Base-by-base conservation (phyloP, 257 asterid genomes). In the Mentha longifolia region DNA sequence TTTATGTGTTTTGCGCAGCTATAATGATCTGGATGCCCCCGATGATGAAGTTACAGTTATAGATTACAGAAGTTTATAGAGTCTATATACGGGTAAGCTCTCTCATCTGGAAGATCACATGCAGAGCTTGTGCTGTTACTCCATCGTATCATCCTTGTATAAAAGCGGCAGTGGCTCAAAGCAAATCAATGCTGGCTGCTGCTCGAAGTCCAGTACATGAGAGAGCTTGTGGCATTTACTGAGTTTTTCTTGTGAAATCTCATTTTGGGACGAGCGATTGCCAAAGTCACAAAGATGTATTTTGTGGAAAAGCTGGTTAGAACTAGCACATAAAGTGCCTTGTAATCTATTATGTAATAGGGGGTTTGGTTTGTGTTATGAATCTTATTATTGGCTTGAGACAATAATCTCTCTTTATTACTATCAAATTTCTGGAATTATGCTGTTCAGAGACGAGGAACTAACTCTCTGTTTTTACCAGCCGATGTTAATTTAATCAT, bases 41-140 rank as follows among this genome's bases (percentile, higher is more conserved):
- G 99, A 91, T 66, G 99, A 94, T 74, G 99, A 94, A 84, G 98
- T 94, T 45, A 91, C 99, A 2, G 99, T 94, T 37, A 89, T 94
- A 72, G 99, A 94, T 71, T 94, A 94, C 84, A 79, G 99, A 85
- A 94, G 99, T 83, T 83, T 94, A 74, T 91, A 91, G 87, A 74
- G 7, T 16, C 3, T 50, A 45, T 70, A 33, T 20, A 31, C 41
- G 51, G 9, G 33, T 5, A n/a, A 31, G 59, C 13, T 60, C 54
- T 33, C 61, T 47, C 68, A 31, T 66, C 31, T 51, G 59, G 68
- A 39, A 54, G 73, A 39, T 56, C 64, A 65, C 57, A 71, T 55
- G 70, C 52, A 60, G 54, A 46, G 22, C 71, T 39, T 50, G 49
- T 37, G 14, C n/a, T 39, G 61, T 39, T 56, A 61, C 33, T 14